Percentiles rank a stretch among this genome's conserved stretches.
These are phyloP conservation scores for Citrus mangshanensis DNA, from an alignment of 345 rosid species.

Conservation along the genomic window DNA sequence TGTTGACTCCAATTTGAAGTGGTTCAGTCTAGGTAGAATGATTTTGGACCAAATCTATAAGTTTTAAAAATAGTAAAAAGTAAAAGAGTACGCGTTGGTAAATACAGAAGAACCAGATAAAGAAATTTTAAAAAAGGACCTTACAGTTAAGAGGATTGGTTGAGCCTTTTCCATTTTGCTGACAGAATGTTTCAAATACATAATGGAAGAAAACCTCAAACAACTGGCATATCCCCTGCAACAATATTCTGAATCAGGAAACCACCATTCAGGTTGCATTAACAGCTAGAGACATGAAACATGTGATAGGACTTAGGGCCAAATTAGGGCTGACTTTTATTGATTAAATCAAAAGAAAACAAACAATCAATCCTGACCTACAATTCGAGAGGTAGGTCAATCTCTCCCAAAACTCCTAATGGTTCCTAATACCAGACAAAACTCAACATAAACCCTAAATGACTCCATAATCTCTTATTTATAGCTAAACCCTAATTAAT, in stretches of 20 bases:
- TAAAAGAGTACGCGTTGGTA: background rate
- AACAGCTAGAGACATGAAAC: constrained; percentile 8
- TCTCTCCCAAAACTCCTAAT: too few relatives aligned
- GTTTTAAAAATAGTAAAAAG: background rate
- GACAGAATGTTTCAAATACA: constrained; percentile 77
- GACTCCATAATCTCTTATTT: too few relatives aligned
- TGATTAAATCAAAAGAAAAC: too few relatives aligned
- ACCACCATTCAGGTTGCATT: constrained; percentile 3
- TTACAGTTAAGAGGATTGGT: constrained; percentile 65
- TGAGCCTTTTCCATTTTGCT: constrained; percentile 60
- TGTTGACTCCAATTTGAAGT: background rate
- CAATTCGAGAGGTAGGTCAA: too few relatives aligned
- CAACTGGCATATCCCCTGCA: constrained; percentile 98
- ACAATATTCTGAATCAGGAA: constrained; percentile 54
- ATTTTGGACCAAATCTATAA: background rate
- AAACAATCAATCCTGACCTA: too few relatives aligned
- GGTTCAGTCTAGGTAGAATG: background rate
- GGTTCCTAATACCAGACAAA: too few relatives aligned
- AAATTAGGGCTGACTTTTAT: too few relatives aligned
- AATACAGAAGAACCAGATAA: background rate
- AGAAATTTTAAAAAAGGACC: constrained; percentile 24
- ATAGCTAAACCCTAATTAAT: too few relatives aligned
- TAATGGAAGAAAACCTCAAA: constrained; percentile 77
- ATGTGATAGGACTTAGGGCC: too few relatives aligned
- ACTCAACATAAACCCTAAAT: too few relatives aligned